phyloP scores from a whole-genome alignment of 352 stramenopile genomes.

The Pythium plurisporium region DNA sequence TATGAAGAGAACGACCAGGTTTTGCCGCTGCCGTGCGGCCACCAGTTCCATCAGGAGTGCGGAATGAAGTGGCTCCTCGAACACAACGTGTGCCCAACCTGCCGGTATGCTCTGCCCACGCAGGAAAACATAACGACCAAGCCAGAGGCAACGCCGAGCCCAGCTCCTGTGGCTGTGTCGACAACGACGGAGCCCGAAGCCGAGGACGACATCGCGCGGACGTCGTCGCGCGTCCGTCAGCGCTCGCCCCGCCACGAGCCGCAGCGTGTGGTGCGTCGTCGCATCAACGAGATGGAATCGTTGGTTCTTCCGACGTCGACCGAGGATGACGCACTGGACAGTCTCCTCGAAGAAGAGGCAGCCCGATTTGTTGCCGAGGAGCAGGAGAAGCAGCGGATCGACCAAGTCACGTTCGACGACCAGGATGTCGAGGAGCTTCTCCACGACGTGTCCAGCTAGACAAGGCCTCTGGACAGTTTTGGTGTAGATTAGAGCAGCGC shows the following conservation, averaged over 20 bases:
- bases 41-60: slow-evolving; percentile 78
- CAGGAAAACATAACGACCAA: slow-evolving; percentile 24
- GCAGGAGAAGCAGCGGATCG: slow-evolving; percentile 27
- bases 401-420: slow-evolving; percentile 48
- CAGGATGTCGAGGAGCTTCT: slow-evolving; percentile 62
- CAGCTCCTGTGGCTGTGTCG: slow-evolving; percentile 1
- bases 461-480: slow-evolving; percentile 2
- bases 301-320: slow-evolving; percentile 13
- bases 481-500: slow-evolving; percentile 8
- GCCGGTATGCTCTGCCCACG: slow-evolving; percentile 57
- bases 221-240: slow-evolving; percentile 13
- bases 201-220: slow-evolving; percentile 17
- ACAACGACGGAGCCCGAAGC: slow-evolving; percentile 20
- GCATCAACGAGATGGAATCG: slow-evolving; percentile 29
- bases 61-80: slow-evolving; percentile 69
- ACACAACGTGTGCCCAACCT: slow-evolving; percentile 79
- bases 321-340: slow-evolving; percentile 39
- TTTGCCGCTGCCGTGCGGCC: slow-evolving; percentile 63
- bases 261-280: slow-evolving; percentile 51
- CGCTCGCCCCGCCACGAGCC: slow-evolving; percentile 2
- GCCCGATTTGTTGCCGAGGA: slow-evolving; percentile 55
- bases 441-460: slow-evolving; percentile 27
- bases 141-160: slow-evolving; percentile 7
- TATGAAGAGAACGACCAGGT: slow-evolving; percentile 64
- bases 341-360: slow-evolving; percentile 61